Evolutionary conservation across 305 asterid genomes (phyloP).

Genomic region (Fraxinus floribunda): DNA sequence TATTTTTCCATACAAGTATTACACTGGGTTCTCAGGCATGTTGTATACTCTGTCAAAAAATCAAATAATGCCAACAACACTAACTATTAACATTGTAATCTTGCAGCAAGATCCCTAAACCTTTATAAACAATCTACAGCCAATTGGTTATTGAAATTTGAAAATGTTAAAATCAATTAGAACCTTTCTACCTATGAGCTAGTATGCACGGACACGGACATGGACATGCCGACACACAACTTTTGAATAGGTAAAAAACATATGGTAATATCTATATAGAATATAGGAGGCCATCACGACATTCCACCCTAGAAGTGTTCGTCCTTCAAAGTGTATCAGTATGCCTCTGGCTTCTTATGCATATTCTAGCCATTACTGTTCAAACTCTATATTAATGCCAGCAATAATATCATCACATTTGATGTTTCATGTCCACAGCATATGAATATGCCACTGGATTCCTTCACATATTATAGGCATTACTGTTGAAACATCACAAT

Average conservation of each 20-base stretch:
- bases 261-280: not conserved
- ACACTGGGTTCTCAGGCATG: not conserved
- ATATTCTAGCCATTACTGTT: not conserved
- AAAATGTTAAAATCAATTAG: not conserved
- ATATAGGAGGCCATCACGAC: not conserved
- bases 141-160: not conserved
- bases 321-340: not conserved
- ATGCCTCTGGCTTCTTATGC: not conserved
- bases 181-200: not conserved
- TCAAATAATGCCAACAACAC: not conserved
- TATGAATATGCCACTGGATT: not conserved
- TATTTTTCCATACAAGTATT: not conserved
- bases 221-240: not conserved
- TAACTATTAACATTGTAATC: not conserved
- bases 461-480: not conserved
- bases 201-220: not conserved
- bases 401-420: not conserved
- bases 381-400: not conserved
- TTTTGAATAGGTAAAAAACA: not conserved
- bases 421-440: not conserved
- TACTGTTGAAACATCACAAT: not conserved
- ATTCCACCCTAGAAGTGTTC: not conserved
- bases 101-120: not conserved
- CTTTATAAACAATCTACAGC: not conserved
- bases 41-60: not conserved